Evolutionary conservation across 345 rosid genomes (phyloP), one percentile per base, ranked within the genome.

Genomic region (Salix exigua): DNA sequence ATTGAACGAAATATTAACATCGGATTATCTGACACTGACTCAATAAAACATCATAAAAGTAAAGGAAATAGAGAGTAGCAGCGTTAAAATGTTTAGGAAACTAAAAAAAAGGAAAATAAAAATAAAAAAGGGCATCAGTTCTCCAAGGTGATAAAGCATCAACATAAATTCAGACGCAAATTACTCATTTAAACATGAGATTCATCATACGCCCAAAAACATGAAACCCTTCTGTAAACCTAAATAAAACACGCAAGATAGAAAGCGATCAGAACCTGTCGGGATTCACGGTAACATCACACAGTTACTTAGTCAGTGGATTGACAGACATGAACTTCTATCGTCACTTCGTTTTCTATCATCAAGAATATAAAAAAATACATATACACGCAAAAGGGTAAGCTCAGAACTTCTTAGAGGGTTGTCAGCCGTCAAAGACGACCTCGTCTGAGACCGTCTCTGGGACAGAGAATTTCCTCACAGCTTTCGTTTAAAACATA

Each of bases 391-490:
- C 3, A 19, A 11, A 55, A 42, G 16, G 13, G 30, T 19, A 30
- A 62, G 88, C 91, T 88, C 89, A 83, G 89, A 88, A 88, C 88
- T 86, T 88, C 88, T 86, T 88, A 88, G 89, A 88, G 89, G 89
- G 84, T 68, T 82, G 90, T 88, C 77, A 75, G 68, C 86, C 89
- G 66, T 84, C 88, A 83, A n/a, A 1, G 78, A 76, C 77, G 73
- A 48, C 12, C 28, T 61, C 73, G 6, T 7, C 31, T 28, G 73
- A 68, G 67, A 69, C 76, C 82, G 64, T 31, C 83, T 88, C 84
- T 26, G 86, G 86, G 33, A 81, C 87, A 88, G 85, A 19, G 12
- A 42, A 16, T 65, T 85, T 79, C 91, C 68, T 88, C 87, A 83
- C 16, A 5, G 87, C 89, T 38, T 1, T 0, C 23, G 1, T 16